These are phyloP conservation scores for Pseudogymnoascus sp. DNA, from an alignment of 2,329 filamentous ascomycete genomes.

Conservation along the genomic window DNA sequence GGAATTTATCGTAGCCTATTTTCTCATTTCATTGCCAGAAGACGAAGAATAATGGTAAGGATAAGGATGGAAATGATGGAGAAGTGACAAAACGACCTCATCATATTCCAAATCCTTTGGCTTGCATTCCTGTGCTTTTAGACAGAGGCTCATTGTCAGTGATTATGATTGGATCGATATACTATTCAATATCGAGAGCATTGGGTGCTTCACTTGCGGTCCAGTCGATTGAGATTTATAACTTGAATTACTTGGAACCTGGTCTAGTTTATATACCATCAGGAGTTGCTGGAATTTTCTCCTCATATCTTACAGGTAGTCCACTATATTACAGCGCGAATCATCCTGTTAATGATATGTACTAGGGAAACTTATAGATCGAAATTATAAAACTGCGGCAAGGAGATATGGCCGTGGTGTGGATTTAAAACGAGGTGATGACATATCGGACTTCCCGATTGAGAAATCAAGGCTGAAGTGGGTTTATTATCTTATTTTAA, in stretches of 20 bases:
- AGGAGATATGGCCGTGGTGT: too few relatives aligned
- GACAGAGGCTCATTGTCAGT: slow-evolving; percentile 11
- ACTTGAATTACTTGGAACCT: slow-evolving; percentile 29
- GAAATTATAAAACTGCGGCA: too few relatives aligned
- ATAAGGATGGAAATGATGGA: too few relatives aligned
- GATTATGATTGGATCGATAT: neutral
- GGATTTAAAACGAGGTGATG: slow-evolving; percentile 29
- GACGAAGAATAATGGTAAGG: too few relatives aligned
- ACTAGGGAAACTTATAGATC: too few relatives aligned
- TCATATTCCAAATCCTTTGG: neutral
- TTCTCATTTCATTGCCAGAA: neutral
- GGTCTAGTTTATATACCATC: slow-evolving; percentile 20
- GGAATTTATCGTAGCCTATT: too few relatives aligned
- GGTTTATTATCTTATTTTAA: slow-evolving; percentile 8
- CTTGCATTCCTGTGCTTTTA: neutral
- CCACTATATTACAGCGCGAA: too few relatives aligned
- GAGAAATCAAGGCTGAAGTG: slow-evolving; percentile 18
- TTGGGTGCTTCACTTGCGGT: too few relatives aligned
- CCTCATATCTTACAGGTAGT: too few relatives aligned
- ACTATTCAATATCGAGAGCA: too few relatives aligned
- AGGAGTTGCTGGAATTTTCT: neutral
- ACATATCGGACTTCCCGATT: slow-evolving; percentile 34
- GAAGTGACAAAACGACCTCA: too few relatives aligned
- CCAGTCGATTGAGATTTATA: slow-evolving; percentile 37
- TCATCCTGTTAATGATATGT: too few relatives aligned